Evolutionary conservation across 768 basidiomycete species (phyloP), one percentile per base, ranked within the genome.

Genomic region (Albatrellus ellisii): DNA sequence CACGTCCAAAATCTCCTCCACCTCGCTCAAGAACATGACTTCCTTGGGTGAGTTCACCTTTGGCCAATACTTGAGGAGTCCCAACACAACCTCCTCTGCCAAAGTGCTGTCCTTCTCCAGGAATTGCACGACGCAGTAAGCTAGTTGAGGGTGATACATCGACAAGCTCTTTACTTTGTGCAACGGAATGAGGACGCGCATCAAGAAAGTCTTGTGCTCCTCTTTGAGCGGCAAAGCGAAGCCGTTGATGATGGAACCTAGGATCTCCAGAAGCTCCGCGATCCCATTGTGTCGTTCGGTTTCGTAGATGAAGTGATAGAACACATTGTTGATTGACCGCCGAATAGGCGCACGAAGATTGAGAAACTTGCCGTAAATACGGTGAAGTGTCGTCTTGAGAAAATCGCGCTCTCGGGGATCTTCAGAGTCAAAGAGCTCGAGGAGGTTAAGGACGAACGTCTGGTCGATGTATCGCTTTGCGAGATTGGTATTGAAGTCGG

Each of bases 21-120:
- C 89, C 66, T 99, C 95, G 62, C 97, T 97, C 45, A 99, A 68
- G 66, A 87, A 99, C 95, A 99, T 99, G 61, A 98, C 95, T 57
- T 99, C 95, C 67, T 99, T 99, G 12, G 92, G 92, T 26, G 87
- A 90, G 62, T 99, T 98, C 53, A 99, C 95, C 62, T 98, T 98
- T 25, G 95, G 95, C 95, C 95, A 99, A 62, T 73, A 99, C 61
- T 84, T 83, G 58, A 99, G 73, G n/a, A 99, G 69, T 15, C 95
- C 95, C 51, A 91, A 66, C 66, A 98, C 84, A 22, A 99, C 95
- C 28, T 98, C 92, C 63, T 98, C 87, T 17, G 90, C 92, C 35
- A 98, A 69, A 5, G 74, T 60, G 2, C 89, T 72, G 48, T 98
- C 95, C 66, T 99, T 99, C 61, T 99, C 95, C 48, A 98, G 62